Evolutionary conservation across 768 basidiomycete species (phyloP), one percentile per base, ranked within the genome.

Genomic region (Boletus bicolor): DNA sequence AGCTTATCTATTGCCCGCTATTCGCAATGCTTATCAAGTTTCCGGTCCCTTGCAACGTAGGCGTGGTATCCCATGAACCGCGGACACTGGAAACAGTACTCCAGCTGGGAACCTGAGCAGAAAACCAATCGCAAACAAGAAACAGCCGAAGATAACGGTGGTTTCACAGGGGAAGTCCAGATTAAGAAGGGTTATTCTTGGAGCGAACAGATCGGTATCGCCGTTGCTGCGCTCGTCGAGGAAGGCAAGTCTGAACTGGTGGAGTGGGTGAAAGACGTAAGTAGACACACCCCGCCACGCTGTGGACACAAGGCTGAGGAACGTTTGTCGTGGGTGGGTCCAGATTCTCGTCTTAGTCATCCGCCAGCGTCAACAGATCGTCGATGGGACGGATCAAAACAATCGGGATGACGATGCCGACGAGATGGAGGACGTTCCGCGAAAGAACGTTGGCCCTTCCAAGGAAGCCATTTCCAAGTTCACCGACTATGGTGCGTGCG

Each of bases 31-130:
- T 66, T 57, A 71, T 63, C 60, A 57, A 35, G 39, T 51, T 28
- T 17, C 21, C 54, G 48, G 47, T 28, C 7, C 44, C 44, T 49
- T 54, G 48, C 44, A 41, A 50, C 30, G 44, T 63, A 93, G 91
- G 85, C 86, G 9, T 91, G 91, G 78, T 94, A 89, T 76, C 92
- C 92, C 14, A 95, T 91, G 77, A 92, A 91, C 71, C 81, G 88
- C 60, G 84, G 86, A 15, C 76, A 87, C 62, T 94, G 93, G 89
- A 93, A 93, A 72, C 82, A 84, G 63, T 89, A 80, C 67, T 91
- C 90, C 8, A 89, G 85, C 61, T 87, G 84, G 82, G 79, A 87
- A 71, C 85, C 86, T 0, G 76, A 77, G 38, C 61, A 60, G 59
- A 85, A 73, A 62, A 74, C 53, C 64, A 66, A 39, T 73, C 76